A percentile compares a stretch with the other conserved stretches of the same genome.
These are phyloP conservation scores for Posidonia oceanica DNA, from an alignment of 116 monocot species.

Conservation along the genomic window DNA sequence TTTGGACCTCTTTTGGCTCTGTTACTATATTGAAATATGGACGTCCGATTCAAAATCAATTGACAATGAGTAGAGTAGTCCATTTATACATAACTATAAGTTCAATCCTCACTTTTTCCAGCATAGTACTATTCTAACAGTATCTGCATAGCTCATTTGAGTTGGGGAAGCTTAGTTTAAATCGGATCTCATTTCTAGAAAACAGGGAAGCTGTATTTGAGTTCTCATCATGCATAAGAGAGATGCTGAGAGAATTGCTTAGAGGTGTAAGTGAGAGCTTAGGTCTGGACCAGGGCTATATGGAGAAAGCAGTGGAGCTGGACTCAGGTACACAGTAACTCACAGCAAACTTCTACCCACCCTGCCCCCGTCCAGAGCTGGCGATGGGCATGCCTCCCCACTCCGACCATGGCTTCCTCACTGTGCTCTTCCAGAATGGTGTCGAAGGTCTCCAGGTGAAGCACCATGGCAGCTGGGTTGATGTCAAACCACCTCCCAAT, in stretches of 20 bases:
- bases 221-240: constrained; percentile 28
- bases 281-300: constrained; percentile 29
- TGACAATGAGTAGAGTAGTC: too few species aligned
- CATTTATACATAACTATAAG: too few species aligned
- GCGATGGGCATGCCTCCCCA: constrained; percentile 44
- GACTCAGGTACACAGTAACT: constrained; percentile 30
- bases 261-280: constrained; percentile 46
- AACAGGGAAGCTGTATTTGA: constrained; percentile 22
- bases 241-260: constrained; percentile 24
- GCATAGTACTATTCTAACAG: too few species aligned
- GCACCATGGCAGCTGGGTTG: constrained; percentile 46
- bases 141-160: too few species aligned
- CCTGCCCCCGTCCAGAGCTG: constrained; percentile 46
- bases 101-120: too few species aligned
- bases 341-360: constrained; percentile 42
- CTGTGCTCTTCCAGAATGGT: constrained; percentile 47
- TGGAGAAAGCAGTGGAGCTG: constrained; percentile 25
- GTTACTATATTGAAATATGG: too few species aligned
- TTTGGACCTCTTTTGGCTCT: too few species aligned
- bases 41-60: too few species aligned
- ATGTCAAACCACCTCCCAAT: constrained; percentile 30
- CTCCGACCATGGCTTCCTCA: constrained; percentile 63
- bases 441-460: constrained; percentile 53
- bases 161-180: too few species aligned
- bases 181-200: not conserved